phyloP scores from a whole-genome alignment of 306 rosid species.

The Albizia julibrissin region DNA sequence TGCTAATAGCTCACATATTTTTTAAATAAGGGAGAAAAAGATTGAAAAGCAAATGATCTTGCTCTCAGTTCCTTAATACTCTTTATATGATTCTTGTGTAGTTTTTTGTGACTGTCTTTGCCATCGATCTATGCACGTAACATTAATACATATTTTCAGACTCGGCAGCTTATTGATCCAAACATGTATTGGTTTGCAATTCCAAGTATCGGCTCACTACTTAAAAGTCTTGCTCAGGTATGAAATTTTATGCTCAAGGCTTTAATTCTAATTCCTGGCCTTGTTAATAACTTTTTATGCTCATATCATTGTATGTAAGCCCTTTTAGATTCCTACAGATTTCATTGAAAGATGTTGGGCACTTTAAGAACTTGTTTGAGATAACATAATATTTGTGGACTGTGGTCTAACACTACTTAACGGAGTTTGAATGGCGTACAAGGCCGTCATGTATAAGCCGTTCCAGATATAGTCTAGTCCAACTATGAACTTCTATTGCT shows the following conservation, averaged over 20 bases:
- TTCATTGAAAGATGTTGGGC: background rate
- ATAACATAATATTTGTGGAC: background rate
- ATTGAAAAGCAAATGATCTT: constrained; percentile 5
- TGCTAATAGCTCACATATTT: background rate
- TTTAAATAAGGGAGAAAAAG: constrained; percentile 9
- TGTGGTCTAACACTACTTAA: background rate
- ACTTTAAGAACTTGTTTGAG: background rate
- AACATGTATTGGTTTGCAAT: constrained; percentile 81
- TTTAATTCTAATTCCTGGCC: constrained; percentile 3
- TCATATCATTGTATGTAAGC: background rate
- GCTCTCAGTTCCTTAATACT: background rate
- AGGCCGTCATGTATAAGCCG: background rate
- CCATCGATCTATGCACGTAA: constrained; percentile 24
- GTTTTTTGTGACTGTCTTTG: constrained; percentile 18
- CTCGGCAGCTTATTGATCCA: constrained; percentile 87
- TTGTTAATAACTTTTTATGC: background rate
- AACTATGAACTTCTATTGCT: constrained; percentile 17
- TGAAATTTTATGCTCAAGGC: constrained; percentile 11
- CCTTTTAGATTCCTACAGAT: background rate
- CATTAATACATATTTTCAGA: constrained; percentile 49
- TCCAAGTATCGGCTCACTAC: constrained; percentile 86
- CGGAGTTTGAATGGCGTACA: constrained; percentile 14
- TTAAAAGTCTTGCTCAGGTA: constrained; percentile 91
- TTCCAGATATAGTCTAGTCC: background rate
- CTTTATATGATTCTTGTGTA: constrained; percentile 2